These are phyloP conservation scores for Capillidium rhysosporum DNA, from an alignment of 371 early-diverging fungal species.

Conservation along the genomic window DNA sequence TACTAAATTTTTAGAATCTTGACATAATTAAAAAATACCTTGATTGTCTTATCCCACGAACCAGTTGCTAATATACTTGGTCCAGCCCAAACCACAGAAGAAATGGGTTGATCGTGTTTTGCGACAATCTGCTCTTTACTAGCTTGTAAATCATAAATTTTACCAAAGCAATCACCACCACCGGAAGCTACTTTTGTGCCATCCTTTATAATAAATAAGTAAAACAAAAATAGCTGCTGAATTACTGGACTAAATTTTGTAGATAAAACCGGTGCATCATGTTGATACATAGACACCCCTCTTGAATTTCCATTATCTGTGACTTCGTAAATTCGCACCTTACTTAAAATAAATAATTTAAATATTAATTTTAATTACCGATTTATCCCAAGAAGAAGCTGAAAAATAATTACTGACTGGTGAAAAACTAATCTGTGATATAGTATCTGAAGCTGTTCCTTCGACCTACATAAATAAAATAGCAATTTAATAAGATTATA, in stretches of 20 bases:
- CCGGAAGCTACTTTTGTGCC: conserved; percentile 67
- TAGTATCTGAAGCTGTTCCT: conserved; percentile 47
- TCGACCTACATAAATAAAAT: too few species aligned
- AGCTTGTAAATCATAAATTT: conserved; percentile 37
- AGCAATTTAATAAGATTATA: too few species aligned
- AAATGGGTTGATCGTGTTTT: conserved; percentile 48
- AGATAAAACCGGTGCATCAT: conserved; percentile 69
- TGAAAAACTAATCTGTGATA: conserved; percentile 58
- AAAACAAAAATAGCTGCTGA: background rate
- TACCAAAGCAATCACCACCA: conserved; percentile 48
- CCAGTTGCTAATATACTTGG: conserved; percentile 49
- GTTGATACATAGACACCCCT: conserved; percentile 57
- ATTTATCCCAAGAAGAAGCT: conserved; percentile 83
- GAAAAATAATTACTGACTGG: conserved; percentile 66
- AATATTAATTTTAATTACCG: conserved; percentile 21
- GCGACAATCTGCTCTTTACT: conserved; percentile 39
- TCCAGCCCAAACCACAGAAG: conserved; percentile 37
- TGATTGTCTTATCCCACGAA: conserved; percentile 86
- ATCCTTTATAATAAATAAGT: conserved; percentile 21
- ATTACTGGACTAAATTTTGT: conserved; percentile 72
- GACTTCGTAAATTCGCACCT: conserved; percentile 85
- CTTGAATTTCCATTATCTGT: conserved; percentile 37
- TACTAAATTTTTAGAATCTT: conserved; percentile 19
- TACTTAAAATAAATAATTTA: background rate
- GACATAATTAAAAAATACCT: conserved; percentile 13